These are phyloP conservation scores for Boletellus emodensis DNA, from an alignment of 768 basidiomycete genomes.

Conservation along the genomic window DNA sequence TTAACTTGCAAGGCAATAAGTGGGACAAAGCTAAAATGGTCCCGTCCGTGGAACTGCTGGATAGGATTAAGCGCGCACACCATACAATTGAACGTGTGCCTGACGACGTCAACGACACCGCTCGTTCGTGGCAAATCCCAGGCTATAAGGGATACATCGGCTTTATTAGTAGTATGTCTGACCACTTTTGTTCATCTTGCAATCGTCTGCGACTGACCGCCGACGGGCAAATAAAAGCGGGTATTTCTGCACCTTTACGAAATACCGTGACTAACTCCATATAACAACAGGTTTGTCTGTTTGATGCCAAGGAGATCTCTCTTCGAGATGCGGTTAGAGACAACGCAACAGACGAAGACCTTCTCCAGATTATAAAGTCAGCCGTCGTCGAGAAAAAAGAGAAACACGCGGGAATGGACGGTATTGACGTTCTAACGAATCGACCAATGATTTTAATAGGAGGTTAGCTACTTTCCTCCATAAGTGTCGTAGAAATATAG, in stretches of 20 bases:
- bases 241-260: not conserved
- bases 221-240: conserved; percentile 84
- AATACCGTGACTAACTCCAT: conserved; percentile 1
- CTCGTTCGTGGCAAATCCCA: conserved; percentile 72
- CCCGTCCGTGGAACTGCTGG: conserved; percentile 62
- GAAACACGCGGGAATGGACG: conserved; percentile 82
- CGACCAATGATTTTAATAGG: conserved; percentile 92
- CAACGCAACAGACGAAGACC: conserved; percentile 59
- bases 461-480: conserved; percentile 62
- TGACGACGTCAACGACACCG: conserved; percentile 78
- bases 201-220: conserved; percentile 84
- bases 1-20: conserved; percentile 58
- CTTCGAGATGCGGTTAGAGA: conserved; percentile 69
- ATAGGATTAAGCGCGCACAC: conserved; percentile 44
- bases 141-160: conserved; percentile 68
- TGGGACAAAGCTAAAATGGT: conserved; percentile 85
- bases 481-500: conserved; percentile 15
- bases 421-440: conserved; percentile 71
- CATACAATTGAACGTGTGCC: conserved; percentile 51
- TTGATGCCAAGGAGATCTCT: conserved; percentile 80
- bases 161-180: conserved; percentile 94
- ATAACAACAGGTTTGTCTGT: conserved; percentile 69
- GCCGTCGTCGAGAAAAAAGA: conserved; percentile 71
- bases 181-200: conserved; percentile 86
- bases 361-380: conserved; percentile 56